Evolutionary conservation across 73 alveolate genomes (phyloP).

Genomic region (Paramecium pentaurelia): DNA sequence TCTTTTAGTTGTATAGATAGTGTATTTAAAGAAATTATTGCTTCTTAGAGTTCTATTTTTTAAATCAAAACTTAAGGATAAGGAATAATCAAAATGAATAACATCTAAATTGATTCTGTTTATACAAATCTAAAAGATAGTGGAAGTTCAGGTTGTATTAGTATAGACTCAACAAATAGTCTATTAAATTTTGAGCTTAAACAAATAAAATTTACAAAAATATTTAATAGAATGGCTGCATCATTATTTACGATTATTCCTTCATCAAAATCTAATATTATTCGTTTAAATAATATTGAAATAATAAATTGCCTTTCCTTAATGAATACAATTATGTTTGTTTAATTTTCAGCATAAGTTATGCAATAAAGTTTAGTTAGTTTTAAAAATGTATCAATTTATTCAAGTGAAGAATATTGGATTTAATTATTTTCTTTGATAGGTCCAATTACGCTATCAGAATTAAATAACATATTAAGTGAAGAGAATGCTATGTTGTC

Average conservation of each 20-base stretch:
- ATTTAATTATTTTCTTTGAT: not conserved
- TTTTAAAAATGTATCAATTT: not conserved
- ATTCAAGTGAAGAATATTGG: not conserved
- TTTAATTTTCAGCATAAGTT: not conserved
- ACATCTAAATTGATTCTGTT: not conserved
- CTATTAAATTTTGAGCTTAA: not conserved
- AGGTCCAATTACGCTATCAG: not conserved
- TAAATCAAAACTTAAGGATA: not conserved
- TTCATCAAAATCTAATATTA: not conserved
- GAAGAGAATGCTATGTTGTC: not conserved
- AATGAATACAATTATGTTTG: not conserved
- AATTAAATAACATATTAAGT: not conserved
- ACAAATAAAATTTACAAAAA: not conserved
- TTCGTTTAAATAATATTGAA: not conserved
- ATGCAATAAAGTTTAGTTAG: not conserved
- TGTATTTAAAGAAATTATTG: not conserved
- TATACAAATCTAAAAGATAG: not conserved
- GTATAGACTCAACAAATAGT: not conserved
- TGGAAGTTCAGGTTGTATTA: not conserved
- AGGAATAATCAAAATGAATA: not conserved
- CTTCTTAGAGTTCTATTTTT: not conserved
- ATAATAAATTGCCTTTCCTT: not conserved
- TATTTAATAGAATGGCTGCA: not conserved
- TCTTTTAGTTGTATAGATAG: not conserved
- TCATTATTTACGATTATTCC: not conserved